These are phyloP conservation scores for Penicillium lagena DNA, from an alignment of 495 filamentous ascomycete species.

Conservation along the genomic window DNA sequence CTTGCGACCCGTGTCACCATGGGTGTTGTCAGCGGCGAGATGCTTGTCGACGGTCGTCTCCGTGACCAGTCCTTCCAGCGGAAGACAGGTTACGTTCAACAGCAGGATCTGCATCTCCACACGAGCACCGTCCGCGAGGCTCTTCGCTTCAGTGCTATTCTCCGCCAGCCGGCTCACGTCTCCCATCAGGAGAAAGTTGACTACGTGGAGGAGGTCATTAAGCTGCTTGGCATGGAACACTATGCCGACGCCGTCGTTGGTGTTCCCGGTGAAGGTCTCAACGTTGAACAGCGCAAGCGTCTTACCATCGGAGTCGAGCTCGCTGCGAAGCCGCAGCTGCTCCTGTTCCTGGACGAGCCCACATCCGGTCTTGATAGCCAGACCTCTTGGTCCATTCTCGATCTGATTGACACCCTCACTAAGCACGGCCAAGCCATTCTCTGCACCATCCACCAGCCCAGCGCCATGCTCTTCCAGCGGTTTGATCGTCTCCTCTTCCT, in stretches of 20 bases:
- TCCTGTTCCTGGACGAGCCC: conserved; percentile 87
- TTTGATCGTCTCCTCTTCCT: conserved; percentile 90
- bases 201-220: conserved; percentile 90
- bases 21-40: conserved; percentile 47
- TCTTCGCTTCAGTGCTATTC: conserved; percentile 74
- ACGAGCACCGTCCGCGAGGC: conserved; percentile 83
- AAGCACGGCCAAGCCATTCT: conserved; percentile 87
- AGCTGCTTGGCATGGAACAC: conserved; percentile 77
- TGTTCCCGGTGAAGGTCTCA: conserved; percentile 55
- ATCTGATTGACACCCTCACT: conserved; percentile 79
- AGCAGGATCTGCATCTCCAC: conserved; percentile 86
- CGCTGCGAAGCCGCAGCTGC: conserved; percentile 78
- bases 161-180: conserved; percentile 73
- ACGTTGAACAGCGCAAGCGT: conserved; percentile 86
- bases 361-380: conserved; percentile 86
- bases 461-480: conserved; percentile 87
- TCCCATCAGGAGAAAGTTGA: conserved; percentile 71
- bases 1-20: conserved; percentile 49
- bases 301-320: conserved; percentile 87
- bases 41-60: conserved; percentile 47
- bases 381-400: conserved; percentile 84
- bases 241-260: conserved; percentile 39
- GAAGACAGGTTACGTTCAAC: conserved; percentile 92
- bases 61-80: conserved; percentile 80
- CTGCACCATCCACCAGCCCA: conserved; percentile 95